Base-by-base conservation (phyloP, 2,329 filamentous ascomycete genomes). In the Trichothecium sympodiale region DNA sequence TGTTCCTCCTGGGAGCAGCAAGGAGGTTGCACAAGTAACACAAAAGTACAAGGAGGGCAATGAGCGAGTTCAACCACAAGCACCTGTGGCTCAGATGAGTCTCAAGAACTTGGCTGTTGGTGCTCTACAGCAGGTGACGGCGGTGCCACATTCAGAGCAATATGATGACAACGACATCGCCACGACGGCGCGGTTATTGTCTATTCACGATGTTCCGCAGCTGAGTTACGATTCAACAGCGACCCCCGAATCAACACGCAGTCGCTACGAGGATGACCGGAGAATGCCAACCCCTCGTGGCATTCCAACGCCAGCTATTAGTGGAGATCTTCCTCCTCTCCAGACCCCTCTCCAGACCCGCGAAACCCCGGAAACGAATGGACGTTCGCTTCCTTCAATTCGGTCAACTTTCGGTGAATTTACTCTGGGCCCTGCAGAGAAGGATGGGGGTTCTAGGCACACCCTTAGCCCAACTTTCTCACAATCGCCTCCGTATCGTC, bases 321-420 rank as follows among this genome's bases (percentile, higher is more conserved):
- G 20, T 25, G 20, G 20, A 25, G 20, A 25, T 29, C 43, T 61
- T 30, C 57, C 60, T 13, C 60, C 60, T 5, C 43, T 62, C 28
- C 56, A 60, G 33, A 53, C 56, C 13, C 60, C 60, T 5, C 43
- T 62, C 28, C 56, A 60, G 33, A 53, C 56, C 20, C 20, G 20
- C 6, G 20, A 25, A 10, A 25, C 20, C 6, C 34, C 33, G 10
- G 40, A 42, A n/a, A 10, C 34, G 23, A 36, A 34, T 20, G 33
- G 31, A 4, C 37, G 33, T 9, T 18, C 29, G 4, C 50, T 63
- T n/a, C 60, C 60, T 4, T 61, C 60, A 12, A 56, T 63, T 35
- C 52, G 55, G 18, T 53, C 54, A 17, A 54, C 57, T 9, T 43
- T 63, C 9, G 55, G 54, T 13, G 56, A 62, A 34, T 45, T 61